Evolutionary conservation across 176 grass and related monocot species (phyloP).

Genomic region (Phoenix roebelenii): DNA sequence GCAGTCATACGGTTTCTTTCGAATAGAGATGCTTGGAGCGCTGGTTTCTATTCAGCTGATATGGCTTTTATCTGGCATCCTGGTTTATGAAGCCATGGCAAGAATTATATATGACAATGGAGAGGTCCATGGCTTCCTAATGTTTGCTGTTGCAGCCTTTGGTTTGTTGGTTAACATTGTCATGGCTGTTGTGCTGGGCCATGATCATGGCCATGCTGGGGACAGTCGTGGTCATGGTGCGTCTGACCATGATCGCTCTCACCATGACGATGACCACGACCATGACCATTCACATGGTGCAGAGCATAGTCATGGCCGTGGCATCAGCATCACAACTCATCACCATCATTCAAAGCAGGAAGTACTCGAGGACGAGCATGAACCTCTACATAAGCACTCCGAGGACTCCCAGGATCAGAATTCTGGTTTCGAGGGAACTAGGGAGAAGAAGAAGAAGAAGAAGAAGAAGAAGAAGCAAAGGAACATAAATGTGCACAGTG

Average conservation of each 20-base stretch:
- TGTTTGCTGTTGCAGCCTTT: conserved; percentile 13
- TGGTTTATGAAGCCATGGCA: conserved; percentile 12
- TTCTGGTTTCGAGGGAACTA: too few species aligned
- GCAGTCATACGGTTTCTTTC: conserved; percentile 12
- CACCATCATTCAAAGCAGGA: neutral
- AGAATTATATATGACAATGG: conserved; percentile 5
- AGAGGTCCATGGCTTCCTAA: conserved; percentile 3
- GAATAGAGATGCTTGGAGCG: conserved; percentile 10
- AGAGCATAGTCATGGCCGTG: neutral
- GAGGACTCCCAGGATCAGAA: neutral
- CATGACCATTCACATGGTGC: too few species aligned
- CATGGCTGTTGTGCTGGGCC: conserved; percentile 11
- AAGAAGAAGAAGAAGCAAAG: neutral
- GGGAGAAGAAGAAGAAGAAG: too few species aligned
- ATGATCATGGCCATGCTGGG: conserved; percentile 3
- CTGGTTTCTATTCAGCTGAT: conserved; percentile 13
- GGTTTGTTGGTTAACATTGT: conserved; percentile 11
- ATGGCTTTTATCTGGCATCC: conserved; percentile 12
- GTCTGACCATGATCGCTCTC: neutral
- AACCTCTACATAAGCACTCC: neutral
- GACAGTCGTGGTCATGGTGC: neutral
- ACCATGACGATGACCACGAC: too few species aligned
- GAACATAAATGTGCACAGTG: conserved; percentile 13
- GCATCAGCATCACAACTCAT: conserved; percentile 1
- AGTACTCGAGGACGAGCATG: neutral